A percentile compares a stretch with the other conserved stretches of the same genome.
Evolutionary conservation across 352 stramenopile genomes (phyloP).

Genomic region (Vaucheria bursata): DNA sequence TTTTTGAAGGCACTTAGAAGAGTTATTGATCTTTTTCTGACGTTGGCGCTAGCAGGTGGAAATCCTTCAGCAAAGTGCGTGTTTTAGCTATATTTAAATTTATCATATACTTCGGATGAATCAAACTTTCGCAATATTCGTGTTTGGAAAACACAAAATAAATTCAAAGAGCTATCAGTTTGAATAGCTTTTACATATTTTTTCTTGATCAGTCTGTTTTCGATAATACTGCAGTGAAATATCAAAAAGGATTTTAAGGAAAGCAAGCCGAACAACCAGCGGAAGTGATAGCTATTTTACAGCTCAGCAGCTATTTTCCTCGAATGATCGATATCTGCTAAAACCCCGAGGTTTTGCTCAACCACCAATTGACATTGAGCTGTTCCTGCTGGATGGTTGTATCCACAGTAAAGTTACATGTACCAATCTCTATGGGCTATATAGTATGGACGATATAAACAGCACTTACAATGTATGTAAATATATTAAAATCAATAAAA

Average conservation of each 20-base stretch:
- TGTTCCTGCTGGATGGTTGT: constrained; percentile 35
- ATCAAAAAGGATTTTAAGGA: constrained; percentile 37
- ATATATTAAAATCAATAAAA: not conserved
- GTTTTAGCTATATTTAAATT: too few relatives aligned
- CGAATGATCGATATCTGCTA: constrained; percentile 40
- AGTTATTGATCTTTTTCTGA: constrained; percentile 35
- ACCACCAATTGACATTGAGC: constrained; percentile 42
- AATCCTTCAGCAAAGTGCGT: too few relatives aligned
- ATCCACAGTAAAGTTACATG: constrained; percentile 44
- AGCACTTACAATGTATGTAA: constrained; percentile 21
- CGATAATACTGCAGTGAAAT: constrained; percentile 46
- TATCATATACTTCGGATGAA: too few relatives aligned
- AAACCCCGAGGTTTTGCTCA: constrained; percentile 27
- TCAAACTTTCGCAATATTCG: too few relatives aligned
- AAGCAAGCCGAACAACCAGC: constrained; percentile 45
- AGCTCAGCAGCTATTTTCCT: constrained; percentile 38
- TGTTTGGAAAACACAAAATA: too few relatives aligned
- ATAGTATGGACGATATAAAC: constrained; percentile 46
- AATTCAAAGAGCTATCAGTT: too few relatives aligned
- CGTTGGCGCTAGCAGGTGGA: too few relatives aligned
- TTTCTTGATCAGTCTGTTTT: too few relatives aligned
- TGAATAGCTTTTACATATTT: too few relatives aligned
- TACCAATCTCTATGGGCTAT: constrained; percentile 43
- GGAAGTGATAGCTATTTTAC: constrained; percentile 46
- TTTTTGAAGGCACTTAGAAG: constrained; percentile 40